These are phyloP conservation scores for Trichophyton schoenleinii DNA, from an alignment of 2,329 filamentous ascomycete species.

Conservation along the genomic window DNA sequence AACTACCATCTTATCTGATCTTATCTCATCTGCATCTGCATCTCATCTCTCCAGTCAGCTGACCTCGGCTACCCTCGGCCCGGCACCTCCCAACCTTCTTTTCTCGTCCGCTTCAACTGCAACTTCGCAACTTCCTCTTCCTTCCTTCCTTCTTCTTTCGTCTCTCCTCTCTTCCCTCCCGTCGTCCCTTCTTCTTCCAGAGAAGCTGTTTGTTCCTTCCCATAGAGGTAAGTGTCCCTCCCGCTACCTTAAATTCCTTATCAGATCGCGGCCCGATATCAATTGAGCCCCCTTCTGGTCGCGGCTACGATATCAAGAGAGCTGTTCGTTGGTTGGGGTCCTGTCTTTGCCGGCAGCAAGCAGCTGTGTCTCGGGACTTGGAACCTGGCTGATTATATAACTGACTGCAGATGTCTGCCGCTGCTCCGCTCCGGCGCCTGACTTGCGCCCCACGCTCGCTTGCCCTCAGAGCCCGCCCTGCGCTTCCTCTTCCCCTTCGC, in stretches of 20 bases:
- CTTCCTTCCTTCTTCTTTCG: slow-evolving; percentile 22
- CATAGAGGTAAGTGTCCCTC: slow-evolving; percentile 17
- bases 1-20: not conserved
- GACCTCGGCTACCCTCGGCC: not conserved
- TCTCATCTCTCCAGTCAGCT: not conserved
- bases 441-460: slow-evolving; percentile 33
- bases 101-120: not conserved
- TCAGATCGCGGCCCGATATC: not conserved
- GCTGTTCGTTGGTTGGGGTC: no score
- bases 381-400: not conserved
- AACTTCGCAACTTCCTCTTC: slow-evolving; percentile 1
- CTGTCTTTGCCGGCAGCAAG: no score
- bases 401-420: slow-evolving; percentile 25
- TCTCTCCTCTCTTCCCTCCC: no score
- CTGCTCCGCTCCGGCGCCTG: slow-evolving; percentile 30
- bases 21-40: not conserved
- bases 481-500: slow-evolving; percentile 37
- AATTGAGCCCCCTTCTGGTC: no score
- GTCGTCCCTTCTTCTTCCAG: no score
- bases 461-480: slow-evolving; percentile 28
- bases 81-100: not conserved
- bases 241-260: slow-evolving; percentile 20
- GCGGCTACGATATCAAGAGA: no score
- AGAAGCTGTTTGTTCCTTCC: no score
- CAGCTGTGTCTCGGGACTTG: no score